Evolutionary conservation across 208 protist species (phyloP), one percentile per base, ranked within the genome.

Genomic region (Herpetomonas samuelpessoai): DNA sequence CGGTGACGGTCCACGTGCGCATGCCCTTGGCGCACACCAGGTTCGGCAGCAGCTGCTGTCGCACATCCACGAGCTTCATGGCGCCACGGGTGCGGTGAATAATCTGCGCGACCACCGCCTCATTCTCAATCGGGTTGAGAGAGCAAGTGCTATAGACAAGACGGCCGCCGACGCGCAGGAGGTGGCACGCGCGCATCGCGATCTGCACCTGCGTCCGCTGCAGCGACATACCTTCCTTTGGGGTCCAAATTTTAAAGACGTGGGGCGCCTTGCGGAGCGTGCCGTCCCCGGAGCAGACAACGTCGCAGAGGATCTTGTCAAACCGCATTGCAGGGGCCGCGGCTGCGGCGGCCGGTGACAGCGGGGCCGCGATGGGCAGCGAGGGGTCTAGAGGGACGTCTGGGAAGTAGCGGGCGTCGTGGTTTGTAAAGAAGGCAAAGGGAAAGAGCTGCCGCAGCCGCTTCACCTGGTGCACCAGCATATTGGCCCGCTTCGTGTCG

Each of bases 111-210:
- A 98, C 93, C n/a, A 98, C 95, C 3, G 95, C 95, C 74, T 98
- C 97, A 59, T 98, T 94, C 75, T 99, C 97, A 27, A 98, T 69
- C 16, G 97, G 97, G 65, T 98, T 98, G 38, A 98, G 77, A 9
- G 94, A 97, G 81, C 97, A 99, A 2, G 97, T 99, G 53, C 88
- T 97, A 78, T 99, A 99, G 19, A 98, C 95, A 2, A 98, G 71
- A 19, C 76, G 70, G n/a, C 97, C 96, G 18, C 86, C 84, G 7
- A 91, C 68, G 19, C 71, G 57, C 26, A 91, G 71, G 4, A 97
- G 68, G 50, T 95, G 84, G 51, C 84, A 83, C 22, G 83, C 91
- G 21, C 86, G 82, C 29, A 81, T 29, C 4, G 83, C 78, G 48
- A 98, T 95, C 50, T 88, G 74, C 14, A 97, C 77, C 71, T 98